phyloP scores from a whole-genome alignment of 495 filamentous ascomycete species.

The Amphirosellinia nigrospora region DNA sequence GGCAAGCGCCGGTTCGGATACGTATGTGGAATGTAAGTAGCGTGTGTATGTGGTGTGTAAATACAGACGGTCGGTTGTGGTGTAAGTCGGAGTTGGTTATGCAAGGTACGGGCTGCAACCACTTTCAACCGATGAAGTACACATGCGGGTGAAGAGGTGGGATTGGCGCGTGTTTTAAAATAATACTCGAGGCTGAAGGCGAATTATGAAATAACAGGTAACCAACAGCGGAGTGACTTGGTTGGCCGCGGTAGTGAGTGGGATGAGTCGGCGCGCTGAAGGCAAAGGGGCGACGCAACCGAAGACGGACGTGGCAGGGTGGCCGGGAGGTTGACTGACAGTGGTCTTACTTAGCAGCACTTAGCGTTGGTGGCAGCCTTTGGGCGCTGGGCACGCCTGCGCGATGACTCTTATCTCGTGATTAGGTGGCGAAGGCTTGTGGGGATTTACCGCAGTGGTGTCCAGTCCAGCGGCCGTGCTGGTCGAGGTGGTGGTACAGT shows the following conservation, averaged over 20 bases:
- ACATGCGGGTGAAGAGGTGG: constrained; percentile 31
- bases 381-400: constrained; percentile 40
- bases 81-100: constrained; percentile 33
- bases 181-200: constrained; percentile 21
- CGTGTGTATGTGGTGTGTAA: constrained; percentile 15
- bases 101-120: constrained; percentile 43
- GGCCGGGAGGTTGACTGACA: constrained; percentile 36
- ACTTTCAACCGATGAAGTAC: constrained; percentile 25
- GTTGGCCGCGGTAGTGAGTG: not conserved
- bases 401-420: constrained; percentile 55
- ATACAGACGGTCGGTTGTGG: constrained; percentile 9
- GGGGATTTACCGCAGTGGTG: constrained; percentile 47
- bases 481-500: not conserved
- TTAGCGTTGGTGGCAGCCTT: constrained; percentile 40
- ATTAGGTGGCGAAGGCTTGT: constrained; percentile 46
- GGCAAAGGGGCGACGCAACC: constrained; percentile 30
- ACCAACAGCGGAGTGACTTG: constrained; percentile 22
- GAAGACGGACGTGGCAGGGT: constrained; percentile 39
- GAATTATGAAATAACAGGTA: constrained; percentile 23
- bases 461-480: constrained; percentile 49
- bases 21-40: constrained; percentile 19
- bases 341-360: constrained; percentile 34
- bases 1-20: constrained; percentile 11
- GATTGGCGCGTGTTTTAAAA: constrained; percentile 29
- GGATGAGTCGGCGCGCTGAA: constrained; percentile 27